Evolutionary conservation across 352 stramenopile species (phyloP), one percentile per base, ranked within the genome.

Genomic region (Phytophthora idaei): DNA sequence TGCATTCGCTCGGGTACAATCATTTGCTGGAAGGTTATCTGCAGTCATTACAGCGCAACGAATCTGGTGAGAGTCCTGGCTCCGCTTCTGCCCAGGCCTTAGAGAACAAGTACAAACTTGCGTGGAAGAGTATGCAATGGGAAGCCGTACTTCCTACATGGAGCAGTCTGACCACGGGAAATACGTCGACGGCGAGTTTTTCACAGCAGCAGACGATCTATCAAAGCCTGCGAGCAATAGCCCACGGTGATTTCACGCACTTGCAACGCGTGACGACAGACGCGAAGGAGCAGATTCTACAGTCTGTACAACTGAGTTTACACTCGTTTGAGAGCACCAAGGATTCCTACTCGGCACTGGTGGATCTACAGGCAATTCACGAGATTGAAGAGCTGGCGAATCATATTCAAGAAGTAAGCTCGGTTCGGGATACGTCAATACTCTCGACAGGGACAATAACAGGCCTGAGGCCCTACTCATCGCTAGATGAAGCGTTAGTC

Each of bases 71-170:
- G 39, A 31, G 7, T 11, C 44, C 32, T 32, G 32, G n/a, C 1
- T 61, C 42, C 1, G 37, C n/a, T 57, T 59, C 44, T 59, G 28
- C 42, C 8, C 72, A 77, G 66, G 56, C 64, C 4, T 67, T 64
- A 54, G 77, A 93, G 42, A 76, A 90, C 62, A 83, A 85, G 29
- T 96, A 90, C 59, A 78, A 94, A 56, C 64, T 92, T 21, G 85
- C 87, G 1, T 96, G 89, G 89, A 91, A 89, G 49, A 85, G 63
- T 34, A 63, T 93, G 61, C 87, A 94, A 63, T 96, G 89, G 89
- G 73, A 85, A 27, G 65, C 64, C 5, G 54, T 81, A n/a, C 69
- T 71, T 15, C 70, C 81, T 32, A 27, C n/a, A 6, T 47, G 44
- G 61, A 54, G 27, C 39, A 62, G 46, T 50, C 41, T 39, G 31